A percentile compares a stretch with the other conserved stretches of the same genome.
Conservation (phyloP, 2,329 filamentous ascomycete genomes). For the Aureobasidium sp. region DNA sequence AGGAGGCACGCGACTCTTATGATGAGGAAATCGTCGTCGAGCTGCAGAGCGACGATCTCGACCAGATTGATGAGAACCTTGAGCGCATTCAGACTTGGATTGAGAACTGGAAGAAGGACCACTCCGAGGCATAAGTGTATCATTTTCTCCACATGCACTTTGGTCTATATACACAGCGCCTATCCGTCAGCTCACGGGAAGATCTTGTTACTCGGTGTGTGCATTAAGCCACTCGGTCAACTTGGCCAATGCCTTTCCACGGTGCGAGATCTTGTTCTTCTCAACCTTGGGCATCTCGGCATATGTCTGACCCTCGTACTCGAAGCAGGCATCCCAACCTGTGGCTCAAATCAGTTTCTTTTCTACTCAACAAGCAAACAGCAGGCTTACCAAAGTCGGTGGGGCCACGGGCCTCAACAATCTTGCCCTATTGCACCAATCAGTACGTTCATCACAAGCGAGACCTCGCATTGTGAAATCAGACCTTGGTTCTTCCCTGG, state of each 20-base stretch:
- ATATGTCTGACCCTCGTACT: conserved; percentile 84
- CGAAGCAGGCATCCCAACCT: conserved; percentile 97
- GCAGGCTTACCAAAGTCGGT: conserved; percentile 63
- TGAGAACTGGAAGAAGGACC: conserved; percentile 68
- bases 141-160: not conserved
- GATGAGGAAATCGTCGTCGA: conserved; percentile 83
- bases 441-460: conserved; percentile 4
- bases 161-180: not conserved
- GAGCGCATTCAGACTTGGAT: conserved; percentile 78
- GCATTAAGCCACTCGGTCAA: conserved; percentile 62
- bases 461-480: conserved; percentile 18
- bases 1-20: conserved; percentile 83
- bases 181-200: not conserved
- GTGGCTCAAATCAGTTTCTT: conserved; percentile 15
- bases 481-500: conserved; percentile 76
- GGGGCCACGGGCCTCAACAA: conserved; percentile 76
- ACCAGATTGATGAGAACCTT: conserved; percentile 83
- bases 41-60: conserved; percentile 67
- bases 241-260: conserved; percentile 77
- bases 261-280: conserved; percentile 92
- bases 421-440: conserved; percentile 51
- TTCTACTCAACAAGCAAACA: not conserved
- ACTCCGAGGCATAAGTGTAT: conserved; percentile 25
- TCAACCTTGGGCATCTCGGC: conserved; percentile 86
- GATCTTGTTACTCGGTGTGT: conserved; percentile 9